phyloP scores from a whole-genome alignment of 768 basidiomycete species.

The Trametes punicea region DNA sequence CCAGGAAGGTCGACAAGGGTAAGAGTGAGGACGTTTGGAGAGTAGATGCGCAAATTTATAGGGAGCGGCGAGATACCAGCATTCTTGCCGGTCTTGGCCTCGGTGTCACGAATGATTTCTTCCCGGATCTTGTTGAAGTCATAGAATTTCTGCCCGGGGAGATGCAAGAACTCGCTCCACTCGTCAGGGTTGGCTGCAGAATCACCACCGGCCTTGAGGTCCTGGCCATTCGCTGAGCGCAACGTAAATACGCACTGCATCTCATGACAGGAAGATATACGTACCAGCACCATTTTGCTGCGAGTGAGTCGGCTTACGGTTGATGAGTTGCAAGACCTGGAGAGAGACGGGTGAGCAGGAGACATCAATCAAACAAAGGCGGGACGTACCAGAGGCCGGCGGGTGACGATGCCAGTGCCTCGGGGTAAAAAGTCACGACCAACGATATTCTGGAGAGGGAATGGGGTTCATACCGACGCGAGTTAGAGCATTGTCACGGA shows the following conservation, averaged over 20 bases:
- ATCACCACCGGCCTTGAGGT: conserved; percentile 36
- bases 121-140: conserved; percentile 97
- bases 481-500: background rate
- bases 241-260: background rate
- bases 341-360: background rate
- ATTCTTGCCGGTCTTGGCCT: conserved; percentile 97
- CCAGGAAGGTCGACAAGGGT: conserved; percentile 98
- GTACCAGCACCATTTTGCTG: conserved; percentile 45
- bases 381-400: conserved; percentile 83
- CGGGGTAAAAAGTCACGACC: conserved; percentile 98
- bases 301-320: conserved; percentile 59
- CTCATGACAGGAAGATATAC: conserved; percentile 21
- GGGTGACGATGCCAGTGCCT: conserved; percentile 97
- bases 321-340: conserved; percentile 91
- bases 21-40: conserved; percentile 94
- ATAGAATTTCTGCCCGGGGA: conserved; percentile 96
- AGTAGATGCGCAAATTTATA: conserved; percentile 97
- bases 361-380: background rate
- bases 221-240: conserved; percentile 39
- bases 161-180: conserved; percentile 98
- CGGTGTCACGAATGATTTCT: conserved; percentile 95
- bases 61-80: conserved; percentile 96
- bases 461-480: background rate
- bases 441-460: conserved; percentile 78
- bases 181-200: conserved; percentile 87